Conservation (phyloP, 345 rosid genomes). For the Camelina laxa region DNA sequence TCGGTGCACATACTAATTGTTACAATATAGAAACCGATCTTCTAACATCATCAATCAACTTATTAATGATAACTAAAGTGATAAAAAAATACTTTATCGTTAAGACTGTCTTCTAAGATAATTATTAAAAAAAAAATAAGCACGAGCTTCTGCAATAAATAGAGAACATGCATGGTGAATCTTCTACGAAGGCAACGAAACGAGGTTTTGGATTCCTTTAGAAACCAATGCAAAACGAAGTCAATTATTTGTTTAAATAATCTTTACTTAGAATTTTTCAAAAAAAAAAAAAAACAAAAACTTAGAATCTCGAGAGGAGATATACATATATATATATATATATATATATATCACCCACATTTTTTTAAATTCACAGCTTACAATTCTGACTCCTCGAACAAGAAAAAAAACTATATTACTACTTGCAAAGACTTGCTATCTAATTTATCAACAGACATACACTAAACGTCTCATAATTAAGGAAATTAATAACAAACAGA, state of each 20-base stretch:
- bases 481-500: constrained; percentile 3
- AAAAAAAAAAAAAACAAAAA: not conserved
- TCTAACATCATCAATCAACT: not conserved
- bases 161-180: constrained; percentile 43
- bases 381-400: constrained; percentile 2
- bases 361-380: constrained; percentile 18
- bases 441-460: not conserved
- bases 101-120: not conserved
- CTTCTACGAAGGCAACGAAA: constrained; percentile 40
- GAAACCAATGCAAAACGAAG: constrained; percentile 30
- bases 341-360: too few relatives aligned
- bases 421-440: not conserved
- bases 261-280: not conserved
- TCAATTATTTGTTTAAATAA: constrained; percentile 12
- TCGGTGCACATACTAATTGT: constrained; percentile 31
- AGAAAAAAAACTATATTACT: not conserved
- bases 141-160: constrained; percentile 35
- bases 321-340: not conserved
- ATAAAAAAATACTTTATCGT: constrained; percentile 4
- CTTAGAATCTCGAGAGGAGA: constrained; percentile 27
- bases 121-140: constrained; percentile 4
- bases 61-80: not conserved
- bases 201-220: constrained; percentile 26
- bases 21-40: not conserved
- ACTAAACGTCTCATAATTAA: not conserved